Conservation (phyloP, 2,329 filamentous ascomycete genomes). For the Gaeumannomyces tritici region DNA sequence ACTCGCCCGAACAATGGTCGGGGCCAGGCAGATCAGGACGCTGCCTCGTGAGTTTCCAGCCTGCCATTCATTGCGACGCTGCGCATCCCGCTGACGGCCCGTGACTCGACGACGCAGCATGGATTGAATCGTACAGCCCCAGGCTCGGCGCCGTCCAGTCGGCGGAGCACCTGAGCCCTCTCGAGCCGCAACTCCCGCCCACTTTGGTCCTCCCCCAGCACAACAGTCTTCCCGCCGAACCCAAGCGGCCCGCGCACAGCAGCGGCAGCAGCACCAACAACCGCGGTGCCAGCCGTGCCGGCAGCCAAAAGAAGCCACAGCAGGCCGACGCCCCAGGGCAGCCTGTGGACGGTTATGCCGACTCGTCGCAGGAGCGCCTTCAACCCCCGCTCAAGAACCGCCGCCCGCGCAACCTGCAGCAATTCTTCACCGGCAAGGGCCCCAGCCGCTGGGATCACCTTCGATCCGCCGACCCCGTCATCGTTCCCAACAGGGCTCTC, state of each 20-base stretch:
- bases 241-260: constrained; percentile 1
- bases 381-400: constrained; percentile 1
- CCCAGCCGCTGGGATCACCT: constrained; percentile 47
- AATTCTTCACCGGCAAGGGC: constrained; percentile 35
- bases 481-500: constrained; percentile 31
- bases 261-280: constrained; percentile 1
- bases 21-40: constrained; percentile 5
- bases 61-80: background rate
- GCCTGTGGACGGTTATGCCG: constrained; percentile 32
- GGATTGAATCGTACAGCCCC: constrained; percentile 3
- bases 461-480: constrained; percentile 48
- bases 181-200: constrained; percentile 9
- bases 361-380: constrained; percentile 1
- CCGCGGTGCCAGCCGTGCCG: background rate
- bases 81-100: background rate
- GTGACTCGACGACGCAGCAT: constrained; percentile 1
- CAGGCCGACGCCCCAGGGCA: background rate
- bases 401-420: constrained; percentile 22
- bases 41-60: constrained; percentile 9
- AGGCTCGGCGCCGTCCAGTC: background rate
- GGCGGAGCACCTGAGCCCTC: constrained; percentile 1
- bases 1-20: background rate
- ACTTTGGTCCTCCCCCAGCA: constrained; percentile 11
- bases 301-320: background rate
- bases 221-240: constrained; percentile 11